phyloP scores from a whole-genome alignment of 306 rosid species.

The Dryas drummondii region DNA sequence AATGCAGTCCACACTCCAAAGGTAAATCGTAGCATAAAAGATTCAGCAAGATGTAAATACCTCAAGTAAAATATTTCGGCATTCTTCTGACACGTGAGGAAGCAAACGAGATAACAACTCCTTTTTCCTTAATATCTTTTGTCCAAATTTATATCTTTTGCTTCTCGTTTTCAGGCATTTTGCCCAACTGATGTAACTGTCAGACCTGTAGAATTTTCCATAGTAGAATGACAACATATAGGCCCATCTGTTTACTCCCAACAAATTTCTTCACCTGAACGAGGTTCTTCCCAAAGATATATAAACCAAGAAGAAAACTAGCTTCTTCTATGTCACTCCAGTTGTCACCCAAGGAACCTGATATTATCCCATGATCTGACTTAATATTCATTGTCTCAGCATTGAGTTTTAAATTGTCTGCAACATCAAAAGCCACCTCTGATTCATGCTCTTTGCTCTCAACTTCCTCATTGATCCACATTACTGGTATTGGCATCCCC shows the following conservation, averaged over 20 bases:
- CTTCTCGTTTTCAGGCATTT: conserved; percentile 63
- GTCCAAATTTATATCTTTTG: conserved; percentile 64
- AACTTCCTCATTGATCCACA: conserved; percentile 48
- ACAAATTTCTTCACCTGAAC: conserved; percentile 63
- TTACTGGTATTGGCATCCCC: conserved; percentile 59
- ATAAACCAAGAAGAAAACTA: conserved; percentile 73
- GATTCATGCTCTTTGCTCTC: conserved; percentile 23
- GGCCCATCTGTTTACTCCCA: conserved; percentile 65
- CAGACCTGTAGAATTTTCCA: conserved; percentile 74
- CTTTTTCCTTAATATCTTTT: conserved; percentile 75
- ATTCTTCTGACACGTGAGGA: conserved; percentile 48
- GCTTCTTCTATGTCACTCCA: conserved; percentile 73
- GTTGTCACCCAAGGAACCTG: conserved; percentile 39
- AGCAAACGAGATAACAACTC: conserved; percentile 76
- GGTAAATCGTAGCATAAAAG: background rate
- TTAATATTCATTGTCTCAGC: conserved; percentile 13
- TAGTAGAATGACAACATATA: conserved; percentile 77
- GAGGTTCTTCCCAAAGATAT: conserved; percentile 83
- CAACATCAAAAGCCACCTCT: no score
- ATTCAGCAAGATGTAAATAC: conserved; percentile 30
- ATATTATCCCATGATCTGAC: conserved; percentile 18
- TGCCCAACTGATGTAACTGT: conserved; percentile 68
- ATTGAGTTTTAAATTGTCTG: conserved; percentile 30
- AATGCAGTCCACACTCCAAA: background rate
- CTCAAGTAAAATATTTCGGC: conserved; percentile 47